These are phyloP conservation scores for Alnus rubra DNA, from an alignment of 306 rosid species.

Conservation along the genomic window DNA sequence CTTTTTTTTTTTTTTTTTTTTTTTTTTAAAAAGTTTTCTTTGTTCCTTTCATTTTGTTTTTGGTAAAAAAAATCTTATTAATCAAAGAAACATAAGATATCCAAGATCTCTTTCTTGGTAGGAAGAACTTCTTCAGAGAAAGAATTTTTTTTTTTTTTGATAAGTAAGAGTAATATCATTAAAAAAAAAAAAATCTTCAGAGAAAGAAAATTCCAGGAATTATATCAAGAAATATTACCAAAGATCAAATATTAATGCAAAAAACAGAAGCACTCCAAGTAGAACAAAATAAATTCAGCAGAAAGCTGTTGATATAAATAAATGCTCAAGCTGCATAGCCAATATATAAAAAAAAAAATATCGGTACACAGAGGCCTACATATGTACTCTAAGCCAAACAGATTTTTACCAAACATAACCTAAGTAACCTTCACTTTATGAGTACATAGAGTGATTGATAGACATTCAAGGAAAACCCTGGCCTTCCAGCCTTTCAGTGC, in stretches of 20 bases:
- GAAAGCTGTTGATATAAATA: not conserved
- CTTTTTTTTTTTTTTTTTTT: not conserved
- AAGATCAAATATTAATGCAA: not conserved
- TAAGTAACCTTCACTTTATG: not conserved
- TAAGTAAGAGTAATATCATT: too few species aligned
- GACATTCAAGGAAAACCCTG: not conserved
- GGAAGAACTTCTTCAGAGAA: not conserved
- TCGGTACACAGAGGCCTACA: not conserved
- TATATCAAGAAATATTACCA: not conserved
- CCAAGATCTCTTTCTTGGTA: not conserved
- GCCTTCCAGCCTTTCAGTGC: not conserved
- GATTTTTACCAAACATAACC: not conserved
- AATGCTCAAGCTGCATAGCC: not conserved
- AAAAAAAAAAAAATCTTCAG: not conserved
- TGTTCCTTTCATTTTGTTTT: not conserved
- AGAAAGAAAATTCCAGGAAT: not conserved
- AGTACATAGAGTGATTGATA: not conserved
- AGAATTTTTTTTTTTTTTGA: too few species aligned
- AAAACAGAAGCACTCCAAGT: not conserved
- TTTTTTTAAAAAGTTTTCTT: not conserved
- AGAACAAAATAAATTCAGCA: conserved; percentile 3
- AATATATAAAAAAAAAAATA: not conserved
- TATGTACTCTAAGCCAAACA: not conserved
- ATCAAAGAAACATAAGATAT: not conserved
- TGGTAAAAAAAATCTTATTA: not conserved